Percentiles rank a stretch among this genome's conserved stretches.
These are phyloP conservation scores for Corchorus capsularis DNA, from an alignment of 345 rosid genomes.

Conservation along the genomic window DNA sequence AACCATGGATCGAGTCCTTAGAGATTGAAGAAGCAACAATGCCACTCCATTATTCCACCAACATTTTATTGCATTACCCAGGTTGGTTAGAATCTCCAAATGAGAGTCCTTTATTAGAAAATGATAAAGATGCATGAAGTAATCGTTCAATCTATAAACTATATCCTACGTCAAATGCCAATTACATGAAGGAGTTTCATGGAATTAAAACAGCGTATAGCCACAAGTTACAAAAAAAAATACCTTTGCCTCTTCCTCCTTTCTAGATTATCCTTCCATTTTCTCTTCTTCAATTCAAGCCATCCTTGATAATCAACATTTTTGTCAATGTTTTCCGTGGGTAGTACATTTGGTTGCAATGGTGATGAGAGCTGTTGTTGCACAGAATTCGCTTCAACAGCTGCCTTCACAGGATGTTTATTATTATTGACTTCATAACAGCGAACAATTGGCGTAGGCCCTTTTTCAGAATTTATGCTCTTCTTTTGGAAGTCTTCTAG, in stretches of 20 bases:
- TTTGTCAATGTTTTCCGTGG: slow-evolving; percentile 60
- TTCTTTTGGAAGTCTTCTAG: slow-evolving; percentile 74
- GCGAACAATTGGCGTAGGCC: slow-evolving; percentile 72
- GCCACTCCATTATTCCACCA: not conserved
- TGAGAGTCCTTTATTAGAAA: not conserved
- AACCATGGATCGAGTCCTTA: not conserved
- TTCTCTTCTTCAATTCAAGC: slow-evolving; percentile 91
- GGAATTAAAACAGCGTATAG: slow-evolving; percentile 10
- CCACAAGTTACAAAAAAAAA: slow-evolving; percentile 9
- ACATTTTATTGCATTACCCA: not conserved
- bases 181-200: slow-evolving; percentile 7
- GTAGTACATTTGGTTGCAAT: slow-evolving; percentile 31
- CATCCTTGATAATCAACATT: slow-evolving; percentile 84
- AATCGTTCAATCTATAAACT: not conserved
- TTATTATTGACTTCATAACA: slow-evolving; percentile 47
- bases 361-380: slow-evolving; percentile 34
- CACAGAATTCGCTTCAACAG: slow-evolving; percentile 24
- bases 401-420: slow-evolving; percentile 33
- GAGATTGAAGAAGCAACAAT: not conserved
- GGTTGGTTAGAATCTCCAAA: not conserved
- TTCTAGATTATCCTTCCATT: slow-evolving; percentile 70
- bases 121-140: not conserved
- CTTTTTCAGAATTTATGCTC: slow-evolving; percentile 41
- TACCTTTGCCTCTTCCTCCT: slow-evolving; percentile 84
- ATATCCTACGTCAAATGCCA: not conserved